Conservation (phyloP, 495 filamentous ascomycete species). For the Penicillium fimorum region DNA sequence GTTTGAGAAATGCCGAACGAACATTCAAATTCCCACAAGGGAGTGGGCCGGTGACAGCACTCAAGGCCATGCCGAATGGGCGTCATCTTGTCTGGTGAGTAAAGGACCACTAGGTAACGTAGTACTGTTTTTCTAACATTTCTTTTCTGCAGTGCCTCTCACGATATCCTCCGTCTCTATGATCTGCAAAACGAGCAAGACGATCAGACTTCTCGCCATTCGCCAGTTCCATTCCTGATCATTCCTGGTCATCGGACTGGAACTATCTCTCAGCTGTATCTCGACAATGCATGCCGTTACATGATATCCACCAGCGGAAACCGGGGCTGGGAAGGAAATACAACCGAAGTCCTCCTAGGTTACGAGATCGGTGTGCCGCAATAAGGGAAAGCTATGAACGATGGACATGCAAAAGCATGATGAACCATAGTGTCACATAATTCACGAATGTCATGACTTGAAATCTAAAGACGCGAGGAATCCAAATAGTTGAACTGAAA, state of each 20-base stretch:
- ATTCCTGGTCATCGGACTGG: constrained; percentile 92
- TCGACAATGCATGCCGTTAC: constrained; percentile 84
- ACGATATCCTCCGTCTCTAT: constrained; percentile 91
- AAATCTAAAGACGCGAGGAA: neutral
- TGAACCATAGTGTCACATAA: neutral
- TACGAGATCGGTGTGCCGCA: constrained; percentile 77
- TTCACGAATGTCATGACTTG: constrained; percentile 12
- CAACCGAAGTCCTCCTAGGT: constrained; percentile 86
- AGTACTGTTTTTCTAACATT: constrained; percentile 10
- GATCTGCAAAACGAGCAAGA: constrained; percentile 73
- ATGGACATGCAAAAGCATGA: neutral
- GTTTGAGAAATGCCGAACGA: constrained; percentile 69
- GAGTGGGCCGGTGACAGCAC: constrained; percentile 81
- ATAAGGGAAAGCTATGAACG: constrained; percentile 8
- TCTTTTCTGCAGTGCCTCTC: constrained; percentile 62
- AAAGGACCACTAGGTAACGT: neutral
- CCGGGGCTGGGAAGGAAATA: constrained; percentile 91
- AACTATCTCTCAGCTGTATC: constrained; percentile 77
- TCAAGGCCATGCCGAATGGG: constrained; percentile 89
- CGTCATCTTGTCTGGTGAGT: constrained; percentile 84
- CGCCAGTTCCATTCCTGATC: constrained; percentile 88
- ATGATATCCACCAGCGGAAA: constrained; percentile 91
- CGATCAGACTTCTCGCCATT: constrained; percentile 61
- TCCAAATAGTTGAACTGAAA: neutral
- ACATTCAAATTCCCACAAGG: constrained; percentile 87